Conservation (phyloP, 768 basidiomycete genomes). For the Tricholoma furcatifolium region DNA sequence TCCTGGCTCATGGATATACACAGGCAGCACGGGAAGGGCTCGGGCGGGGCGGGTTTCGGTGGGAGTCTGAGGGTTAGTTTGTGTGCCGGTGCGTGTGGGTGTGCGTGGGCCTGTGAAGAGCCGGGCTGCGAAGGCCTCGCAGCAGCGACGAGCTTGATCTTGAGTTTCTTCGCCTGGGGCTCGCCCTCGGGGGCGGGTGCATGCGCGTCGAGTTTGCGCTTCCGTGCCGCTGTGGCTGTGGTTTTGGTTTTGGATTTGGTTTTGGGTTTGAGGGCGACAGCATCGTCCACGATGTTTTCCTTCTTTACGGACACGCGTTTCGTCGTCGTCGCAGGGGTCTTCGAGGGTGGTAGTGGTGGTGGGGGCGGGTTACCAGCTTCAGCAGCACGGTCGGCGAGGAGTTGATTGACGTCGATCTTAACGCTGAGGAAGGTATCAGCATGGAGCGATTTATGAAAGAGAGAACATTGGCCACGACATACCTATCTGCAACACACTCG, state of each 20-base stretch:
- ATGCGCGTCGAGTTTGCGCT: slow-evolving; percentile 41
- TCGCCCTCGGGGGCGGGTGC: slow-evolving; percentile 29
- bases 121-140: slow-evolving; percentile 22
- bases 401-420: slow-evolving; percentile 88
- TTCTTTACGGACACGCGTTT: slow-evolving; percentile 21
- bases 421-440: slow-evolving; percentile 52
- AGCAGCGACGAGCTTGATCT: slow-evolving; percentile 33
- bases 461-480: slow-evolving; percentile 8
- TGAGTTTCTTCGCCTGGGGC: slow-evolving; percentile 51
- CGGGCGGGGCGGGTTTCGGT: slow-evolving; percentile 55
- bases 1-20: slow-evolving; percentile 54
- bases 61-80: slow-evolving; percentile 67
- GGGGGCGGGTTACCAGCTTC: slow-evolving; percentile 31
- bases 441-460: background rate
- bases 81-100: slow-evolving; percentile 17
- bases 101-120: slow-evolving; percentile 15
- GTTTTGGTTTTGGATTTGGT: slow-evolving; percentile 37
- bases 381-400: slow-evolving; percentile 64
- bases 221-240: slow-evolving; percentile 33
- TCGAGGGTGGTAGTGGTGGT: background rate
- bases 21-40: slow-evolving; percentile 66
- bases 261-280: slow-evolving; percentile 37
- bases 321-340: slow-evolving; percentile 11
- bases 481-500: slow-evolving; percentile 76
- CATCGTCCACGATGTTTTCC: slow-evolving; percentile 22